A percentile compares a stretch with the other conserved stretches of the same genome.
These are phyloP conservation scores for Fusarium praegraminearum DNA, from an alignment of 2,329 filamentous ascomycete genomes.

Conservation along the genomic window DNA sequence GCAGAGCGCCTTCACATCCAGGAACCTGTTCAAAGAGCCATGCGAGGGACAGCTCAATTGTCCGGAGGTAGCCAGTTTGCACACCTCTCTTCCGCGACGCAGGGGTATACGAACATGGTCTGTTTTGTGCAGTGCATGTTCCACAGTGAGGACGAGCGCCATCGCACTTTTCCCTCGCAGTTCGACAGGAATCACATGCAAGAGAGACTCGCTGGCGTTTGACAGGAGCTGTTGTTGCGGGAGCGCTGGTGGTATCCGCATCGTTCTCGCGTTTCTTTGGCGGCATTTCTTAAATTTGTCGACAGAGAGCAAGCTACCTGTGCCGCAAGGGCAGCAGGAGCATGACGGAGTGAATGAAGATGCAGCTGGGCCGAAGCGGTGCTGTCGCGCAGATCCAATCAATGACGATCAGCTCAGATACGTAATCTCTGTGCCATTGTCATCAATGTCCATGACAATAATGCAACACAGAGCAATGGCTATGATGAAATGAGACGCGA, in stretches of 20 bases:
- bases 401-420: conserved; percentile 30
- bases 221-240: conserved; percentile 44
- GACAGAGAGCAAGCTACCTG: conserved; percentile 38
- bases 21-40: conserved; percentile 73
- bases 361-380: conserved; percentile 2
- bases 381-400: conserved; percentile 36
- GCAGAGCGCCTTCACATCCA: conserved; percentile 69
- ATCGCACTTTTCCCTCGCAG: conserved; percentile 78
- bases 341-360: conserved; percentile 38
- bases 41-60: conserved; percentile 75
- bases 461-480: conserved; percentile 14
- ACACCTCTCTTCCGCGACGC: conserved; percentile 82
- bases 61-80: conserved; percentile 83
- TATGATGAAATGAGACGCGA: conserved; percentile 19
- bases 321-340: conserved; percentile 39
- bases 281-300: conserved; percentile 52
- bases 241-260: conserved; percentile 45
- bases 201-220: conserved; percentile 76
- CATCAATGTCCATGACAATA: conserved; percentile 28
- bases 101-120: conserved; percentile 77
- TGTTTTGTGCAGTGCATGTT: conserved; percentile 72
- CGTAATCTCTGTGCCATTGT: conserved; percentile 32
- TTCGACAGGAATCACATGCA: conserved; percentile 76
- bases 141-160: conserved; percentile 75
- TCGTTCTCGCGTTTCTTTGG: conserved; percentile 53